Conservation (phyloP, 176 grass and related monocot species). For the Avena atlantica region DNA sequence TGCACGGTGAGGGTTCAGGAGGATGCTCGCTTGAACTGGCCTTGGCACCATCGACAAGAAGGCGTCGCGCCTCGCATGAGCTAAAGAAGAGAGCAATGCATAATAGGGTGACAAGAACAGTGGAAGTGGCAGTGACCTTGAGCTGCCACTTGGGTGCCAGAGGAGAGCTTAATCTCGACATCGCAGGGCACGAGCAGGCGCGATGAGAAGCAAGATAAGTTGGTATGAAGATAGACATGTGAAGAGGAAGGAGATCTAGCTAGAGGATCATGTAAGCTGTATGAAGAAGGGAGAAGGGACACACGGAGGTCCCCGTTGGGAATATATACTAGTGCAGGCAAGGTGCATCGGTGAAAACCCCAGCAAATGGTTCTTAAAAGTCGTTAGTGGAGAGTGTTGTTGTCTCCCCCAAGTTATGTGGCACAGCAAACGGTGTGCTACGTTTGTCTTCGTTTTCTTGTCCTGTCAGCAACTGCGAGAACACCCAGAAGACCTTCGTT, state of each 20-base stretch:
- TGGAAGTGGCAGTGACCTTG: slow-evolving; percentile 36
- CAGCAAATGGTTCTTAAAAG: slow-evolving; percentile 44
- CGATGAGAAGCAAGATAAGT: background rate
- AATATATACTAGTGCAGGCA: slow-evolving; percentile 60
- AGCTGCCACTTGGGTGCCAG: slow-evolving; percentile 24
- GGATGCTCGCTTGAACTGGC: slow-evolving; percentile 4
- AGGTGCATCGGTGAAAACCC: slow-evolving; percentile 43
- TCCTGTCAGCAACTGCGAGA: slow-evolving; percentile 30
- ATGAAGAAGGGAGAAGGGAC: slow-evolving; percentile 1
- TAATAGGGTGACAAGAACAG: slow-evolving; percentile 48
- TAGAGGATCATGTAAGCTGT: slow-evolving; percentile 33
- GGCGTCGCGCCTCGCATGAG: slow-evolving; percentile 51
- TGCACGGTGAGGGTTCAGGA: slow-evolving; percentile 36
- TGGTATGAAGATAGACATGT: slow-evolving; percentile 33
- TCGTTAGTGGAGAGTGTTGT: background rate
- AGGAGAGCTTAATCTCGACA: slow-evolving; percentile 32
- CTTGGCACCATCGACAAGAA: slow-evolving; percentile 24
- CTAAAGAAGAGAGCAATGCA: slow-evolving; percentile 43
- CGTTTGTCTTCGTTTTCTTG: slow-evolving; percentile 30
- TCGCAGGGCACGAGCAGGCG: slow-evolving; percentile 19
- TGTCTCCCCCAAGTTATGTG: slow-evolving; percentile 41
- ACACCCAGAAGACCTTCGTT: slow-evolving; percentile 21
- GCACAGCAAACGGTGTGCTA: slow-evolving; percentile 42
- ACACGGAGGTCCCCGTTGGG: slow-evolving; percentile 43
- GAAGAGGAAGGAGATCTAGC: slow-evolving; percentile 24